A percentile compares a stretch with the other conserved stretches of the same genome.
These are phyloP conservation scores for Dichomitus squalens DNA, from an alignment of 1,284 basidiomycete species.

Conservation along the genomic window DNA sequence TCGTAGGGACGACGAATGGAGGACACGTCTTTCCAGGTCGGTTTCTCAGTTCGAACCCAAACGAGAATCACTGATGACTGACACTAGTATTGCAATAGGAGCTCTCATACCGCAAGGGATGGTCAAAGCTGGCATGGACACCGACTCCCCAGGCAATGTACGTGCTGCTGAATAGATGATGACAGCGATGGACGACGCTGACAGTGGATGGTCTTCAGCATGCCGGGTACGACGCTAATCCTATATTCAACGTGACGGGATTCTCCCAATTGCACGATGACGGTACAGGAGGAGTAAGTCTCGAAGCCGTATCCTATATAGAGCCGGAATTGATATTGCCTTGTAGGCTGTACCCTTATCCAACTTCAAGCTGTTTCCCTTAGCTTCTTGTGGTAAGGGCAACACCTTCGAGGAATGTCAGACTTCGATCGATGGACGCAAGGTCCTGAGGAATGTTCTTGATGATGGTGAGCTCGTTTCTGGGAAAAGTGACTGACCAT, in stretches of 20 bases:
- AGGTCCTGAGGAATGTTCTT: constrained; percentile 43
- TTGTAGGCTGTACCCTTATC: constrained; percentile 54
- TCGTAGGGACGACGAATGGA: constrained; percentile 60
- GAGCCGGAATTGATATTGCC: neutral
- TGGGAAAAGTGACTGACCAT: no score
- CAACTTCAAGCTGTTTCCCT: constrained; percentile 62
- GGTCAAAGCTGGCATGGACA: constrained; percentile 68
- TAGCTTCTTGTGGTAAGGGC: constrained; percentile 45
- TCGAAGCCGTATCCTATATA: no score
- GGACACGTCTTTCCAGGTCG: constrained; percentile 66
- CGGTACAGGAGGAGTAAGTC: constrained; percentile 57
- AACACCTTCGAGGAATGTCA: constrained; percentile 50
- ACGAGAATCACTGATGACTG: neutral
- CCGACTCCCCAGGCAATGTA: constrained; percentile 63
- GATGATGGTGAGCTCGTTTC: constrained; percentile 37
- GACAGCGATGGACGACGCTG: neutral
- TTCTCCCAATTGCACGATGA: constrained; percentile 67
- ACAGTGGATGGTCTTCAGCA: constrained; percentile 40
- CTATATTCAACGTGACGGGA: constrained; percentile 53
- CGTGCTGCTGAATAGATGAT: constrained; percentile 8
- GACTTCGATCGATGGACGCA: constrained; percentile 46
- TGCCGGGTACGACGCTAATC: constrained; percentile 57
- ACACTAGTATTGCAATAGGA: constrained; percentile 35
- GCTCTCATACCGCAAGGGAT: constrained; percentile 67
- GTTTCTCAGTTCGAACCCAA: neutral